These are phyloP conservation scores for Aphanomyces euteiches DNA, from an alignment of 352 stramenopile genomes.

Conservation along the genomic window DNA sequence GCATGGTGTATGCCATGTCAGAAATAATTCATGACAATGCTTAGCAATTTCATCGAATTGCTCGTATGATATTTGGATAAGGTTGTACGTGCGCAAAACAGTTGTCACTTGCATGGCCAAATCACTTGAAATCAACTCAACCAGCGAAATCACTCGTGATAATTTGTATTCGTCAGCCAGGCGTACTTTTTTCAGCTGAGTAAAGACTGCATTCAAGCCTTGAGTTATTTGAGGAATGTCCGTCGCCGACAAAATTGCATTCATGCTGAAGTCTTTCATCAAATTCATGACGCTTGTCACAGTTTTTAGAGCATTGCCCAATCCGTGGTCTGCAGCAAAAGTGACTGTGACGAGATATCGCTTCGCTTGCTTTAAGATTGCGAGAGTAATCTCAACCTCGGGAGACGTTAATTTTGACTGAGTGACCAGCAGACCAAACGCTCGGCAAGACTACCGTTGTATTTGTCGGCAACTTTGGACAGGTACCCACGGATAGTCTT, in stretches of 20 bases:
- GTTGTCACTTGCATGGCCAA: constrained; percentile 77
- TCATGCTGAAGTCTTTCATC: constrained; percentile 92
- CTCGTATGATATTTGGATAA: constrained; percentile 80
- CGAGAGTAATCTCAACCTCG: constrained; percentile 88
- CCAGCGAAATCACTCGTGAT: constrained; percentile 63
- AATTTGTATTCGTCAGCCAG: constrained; percentile 87
- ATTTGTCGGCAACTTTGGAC: constrained; percentile 95
- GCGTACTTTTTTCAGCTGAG: constrained; percentile 88
- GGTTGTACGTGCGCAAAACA: constrained; percentile 72
- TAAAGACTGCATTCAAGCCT: constrained; percentile 77
- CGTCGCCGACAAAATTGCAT: constrained; percentile 86
- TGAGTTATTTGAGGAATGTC: constrained; percentile 81
- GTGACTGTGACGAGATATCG: constrained; percentile 87
- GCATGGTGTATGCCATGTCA: constrained; percentile 74
- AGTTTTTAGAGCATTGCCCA: constrained; percentile 79
- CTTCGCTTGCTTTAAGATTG: constrained; percentile 89
- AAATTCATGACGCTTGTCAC: constrained; percentile 88
- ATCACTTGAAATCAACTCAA: constrained; percentile 86
- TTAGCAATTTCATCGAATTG: constrained; percentile 74
- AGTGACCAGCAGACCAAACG: constrained; percentile 73
- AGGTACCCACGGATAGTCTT: constrained; percentile 79
- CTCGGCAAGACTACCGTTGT: constrained; percentile 89
- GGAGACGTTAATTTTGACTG: constrained; percentile 84
- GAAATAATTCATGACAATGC: constrained; percentile 80
- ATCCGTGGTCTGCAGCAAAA: constrained; percentile 86